phyloP scores from a whole-genome alignment of 768 basidiomycete genomes.

The Piloderma croceum region DNA sequence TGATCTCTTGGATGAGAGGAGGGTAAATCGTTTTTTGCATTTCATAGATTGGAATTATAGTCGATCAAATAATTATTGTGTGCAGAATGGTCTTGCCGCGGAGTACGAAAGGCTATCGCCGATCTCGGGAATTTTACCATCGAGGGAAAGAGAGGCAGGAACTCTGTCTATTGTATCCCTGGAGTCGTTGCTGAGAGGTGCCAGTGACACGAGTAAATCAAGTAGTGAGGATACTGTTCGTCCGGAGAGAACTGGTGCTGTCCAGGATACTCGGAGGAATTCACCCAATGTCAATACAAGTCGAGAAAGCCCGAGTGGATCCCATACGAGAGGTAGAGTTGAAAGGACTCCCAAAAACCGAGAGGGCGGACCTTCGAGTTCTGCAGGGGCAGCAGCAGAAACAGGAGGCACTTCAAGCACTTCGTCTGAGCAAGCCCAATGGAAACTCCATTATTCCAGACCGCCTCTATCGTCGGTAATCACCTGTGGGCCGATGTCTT shows the following conservation, averaged over 20 bases:
- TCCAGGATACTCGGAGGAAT: too few relatives aligned
- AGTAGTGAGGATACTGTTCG: too few relatives aligned
- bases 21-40: slow-evolving; percentile 21
- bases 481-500: slow-evolving; percentile 28
- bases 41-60: slow-evolving; percentile 4
- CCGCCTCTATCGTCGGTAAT: slow-evolving; percentile 31
- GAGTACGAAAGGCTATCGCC: too few relatives aligned
- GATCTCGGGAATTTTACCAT: too few relatives aligned
- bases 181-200: too few relatives aligned
- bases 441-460: slow-evolving; percentile 38
- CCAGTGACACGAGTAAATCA: too few relatives aligned
- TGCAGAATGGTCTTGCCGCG: too few relatives aligned
- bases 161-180: too few relatives aligned
- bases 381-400: slow-evolving; percentile 2
- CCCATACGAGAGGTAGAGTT: slow-evolving; percentile 16
- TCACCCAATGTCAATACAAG: too few relatives aligned
- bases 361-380: background rate
- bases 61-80: too few relatives aligned
- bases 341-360: slow-evolving; percentile 13
- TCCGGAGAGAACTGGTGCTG: too few relatives aligned
- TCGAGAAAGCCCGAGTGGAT: slow-evolving; percentile 8
- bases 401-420: slow-evolving; percentile 5
- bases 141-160: too few relatives aligned
- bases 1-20: slow-evolving; percentile 38
- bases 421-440: slow-evolving; percentile 18